Conservation (phyloP, 1,284 basidiomycete species). For the Pyrrhoderma lamaoense region DNA sequence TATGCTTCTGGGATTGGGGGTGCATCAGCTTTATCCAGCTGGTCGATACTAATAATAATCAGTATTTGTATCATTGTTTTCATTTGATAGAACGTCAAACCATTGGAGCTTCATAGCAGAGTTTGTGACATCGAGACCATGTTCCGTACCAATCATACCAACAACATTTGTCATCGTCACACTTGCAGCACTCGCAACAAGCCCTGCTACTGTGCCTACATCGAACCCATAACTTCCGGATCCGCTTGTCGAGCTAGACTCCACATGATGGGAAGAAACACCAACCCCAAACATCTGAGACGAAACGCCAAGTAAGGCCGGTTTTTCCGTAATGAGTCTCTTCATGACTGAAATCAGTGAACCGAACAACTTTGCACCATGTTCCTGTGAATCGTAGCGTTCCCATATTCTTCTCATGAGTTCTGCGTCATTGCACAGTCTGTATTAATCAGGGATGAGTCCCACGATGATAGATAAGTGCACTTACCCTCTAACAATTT, state of each 20-base stretch:
- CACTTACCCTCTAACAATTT: slow-evolving; percentile 77
- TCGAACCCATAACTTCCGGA: slow-evolving; percentile 41
- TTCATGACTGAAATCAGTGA: slow-evolving; percentile 79
- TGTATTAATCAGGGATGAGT: slow-evolving; percentile 19
- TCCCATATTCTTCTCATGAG: slow-evolving; percentile 78
- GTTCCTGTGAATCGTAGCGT: slow-evolving; percentile 66
- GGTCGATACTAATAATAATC: slow-evolving; percentile 70
- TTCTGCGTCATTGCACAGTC: slow-evolving; percentile 77
- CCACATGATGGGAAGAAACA: slow-evolving; percentile 35
- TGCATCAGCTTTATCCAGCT: slow-evolving; percentile 92
- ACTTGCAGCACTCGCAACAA: slow-evolving; percentile 77
- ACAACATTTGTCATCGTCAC: slow-evolving; percentile 70
- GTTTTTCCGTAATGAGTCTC: slow-evolving; percentile 81
- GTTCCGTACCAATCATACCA: slow-evolving; percentile 59
- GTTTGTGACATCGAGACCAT: slow-evolving; percentile 60
- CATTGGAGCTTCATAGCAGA: slow-evolving; percentile 84
- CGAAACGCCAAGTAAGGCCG: slow-evolving; percentile 71
- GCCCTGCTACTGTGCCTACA: slow-evolving; percentile 71
- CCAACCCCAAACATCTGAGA: slow-evolving; percentile 77
- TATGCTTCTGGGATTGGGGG: slow-evolving; percentile 90
- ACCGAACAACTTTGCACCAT: slow-evolving; percentile 65
- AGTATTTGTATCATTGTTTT: slow-evolving; percentile 1
- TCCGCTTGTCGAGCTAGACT: slow-evolving; percentile 24
- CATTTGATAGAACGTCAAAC: slow-evolving; percentile 34
- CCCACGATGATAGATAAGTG: not conserved